Evolutionary conservation across 257 asterid species (phyloP), one percentile per base, ranked within the genome.

Genomic region (Ballota nigra): DNA sequence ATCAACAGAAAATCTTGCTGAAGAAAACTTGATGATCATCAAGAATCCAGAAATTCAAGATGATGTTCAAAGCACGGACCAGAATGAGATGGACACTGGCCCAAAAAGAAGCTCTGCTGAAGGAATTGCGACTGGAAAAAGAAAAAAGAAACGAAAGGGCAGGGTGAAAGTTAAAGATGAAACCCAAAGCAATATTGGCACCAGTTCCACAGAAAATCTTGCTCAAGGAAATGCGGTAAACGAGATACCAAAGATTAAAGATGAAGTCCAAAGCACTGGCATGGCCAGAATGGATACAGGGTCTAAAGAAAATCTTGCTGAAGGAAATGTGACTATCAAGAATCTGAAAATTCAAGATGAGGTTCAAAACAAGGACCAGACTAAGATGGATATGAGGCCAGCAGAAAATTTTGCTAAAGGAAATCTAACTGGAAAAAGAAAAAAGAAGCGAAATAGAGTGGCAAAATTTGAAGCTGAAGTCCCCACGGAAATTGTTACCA

Each of bases 101-200:
- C 3, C 31, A 55, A 20, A 5, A 33, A 9, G 6, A 33, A 33
- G 6, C 6, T 57, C 23, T 72, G 12, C 47, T 34, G 79, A 63
- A 72, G 49, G 40, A 58, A 66, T 49, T 69, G 36, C 18, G 24
- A 74, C 8, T 41, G 8, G 45, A 5, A 49, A 47, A 41, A 11
- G 34, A 34, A 68, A 29, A 62, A 65, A 24, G 72, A 65, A 40
- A 41, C 11, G 38, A 51, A 69, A 52, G 60, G 6, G 26, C 58
- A 73, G 53, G 67, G 73, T 51, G 19, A 43, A 71, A 47, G n/a
- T 56, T 34, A 62, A 56, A 19, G 59, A 20, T 59, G 80, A 61
- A 66, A 52, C 61, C 41, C 68, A 33, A 29, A 53, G 29, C 15
- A 16, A 13, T 12, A 10, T 18, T 9, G 71, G 38, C 47, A 56